These are phyloP conservation scores for Chlamydomonas sphaeroides DNA, from an alignment of 139 green algal genomes.

Conservation along the genomic window DNA sequence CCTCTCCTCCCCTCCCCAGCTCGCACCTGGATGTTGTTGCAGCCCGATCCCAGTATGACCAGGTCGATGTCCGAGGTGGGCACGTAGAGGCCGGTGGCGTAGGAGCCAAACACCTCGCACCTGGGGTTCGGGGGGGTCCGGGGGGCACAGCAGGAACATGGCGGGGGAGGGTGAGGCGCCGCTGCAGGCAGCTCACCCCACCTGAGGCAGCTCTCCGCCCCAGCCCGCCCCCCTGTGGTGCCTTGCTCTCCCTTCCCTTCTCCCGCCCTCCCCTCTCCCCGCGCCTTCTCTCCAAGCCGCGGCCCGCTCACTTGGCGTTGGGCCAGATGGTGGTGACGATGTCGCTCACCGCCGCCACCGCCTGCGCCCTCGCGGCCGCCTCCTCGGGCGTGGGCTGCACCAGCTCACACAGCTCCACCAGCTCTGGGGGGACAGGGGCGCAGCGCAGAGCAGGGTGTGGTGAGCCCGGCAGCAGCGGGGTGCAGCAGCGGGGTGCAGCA, in stretches of 20 bases:
- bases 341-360: constrained; percentile 51
- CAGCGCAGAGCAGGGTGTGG: too few relatives aligned
- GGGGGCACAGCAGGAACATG: not conserved
- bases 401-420: constrained; percentile 57
- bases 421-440: constrained; percentile 37
- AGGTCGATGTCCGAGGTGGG: constrained; percentile 94
- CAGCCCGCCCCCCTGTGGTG: too few relatives aligned
- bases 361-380: constrained; percentile 31
- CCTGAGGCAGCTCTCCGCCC: too few relatives aligned
- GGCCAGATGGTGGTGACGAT: constrained; percentile 81
- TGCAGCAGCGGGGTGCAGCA: too few relatives aligned
- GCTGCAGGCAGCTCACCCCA: not conserved
- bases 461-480: too few relatives aligned
- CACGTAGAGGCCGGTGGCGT: constrained; percentile 90
- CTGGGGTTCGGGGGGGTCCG: not conserved
- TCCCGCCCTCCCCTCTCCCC: too few relatives aligned
- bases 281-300: too few relatives aligned
- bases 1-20: too few relatives aligned
- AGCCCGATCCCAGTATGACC: constrained; percentile 75
- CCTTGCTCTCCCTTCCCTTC: too few relatives aligned
- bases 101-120: constrained; percentile 81
- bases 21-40: constrained; percentile 64
- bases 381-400: constrained; percentile 52
- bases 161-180: too few relatives aligned
- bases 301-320: constrained; percentile 41